A percentile compares a stretch with the other conserved stretches of the same genome.
Conservation (phyloP, 2,329 filamentous ascomycete species). For the Gnomoniopsis smithogilvyi region DNA sequence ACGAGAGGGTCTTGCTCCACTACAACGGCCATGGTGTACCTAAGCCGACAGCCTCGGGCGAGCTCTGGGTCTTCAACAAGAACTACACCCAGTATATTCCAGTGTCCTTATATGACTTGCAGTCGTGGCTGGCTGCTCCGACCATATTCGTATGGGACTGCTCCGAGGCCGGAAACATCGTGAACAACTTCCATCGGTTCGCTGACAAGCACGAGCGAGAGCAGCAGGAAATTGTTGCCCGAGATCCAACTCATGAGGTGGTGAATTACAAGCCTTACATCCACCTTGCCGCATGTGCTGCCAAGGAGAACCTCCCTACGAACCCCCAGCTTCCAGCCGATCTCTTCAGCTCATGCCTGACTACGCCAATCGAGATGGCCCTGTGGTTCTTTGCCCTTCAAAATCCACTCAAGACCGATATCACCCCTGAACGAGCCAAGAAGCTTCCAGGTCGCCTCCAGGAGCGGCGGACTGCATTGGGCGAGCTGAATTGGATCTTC, state of each 20-base stretch:
- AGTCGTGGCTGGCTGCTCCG: conserved; percentile 92
- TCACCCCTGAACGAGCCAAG: conserved; percentile 79
- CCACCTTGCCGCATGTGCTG: conserved; percentile 85
- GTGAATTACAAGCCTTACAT: conserved; percentile 70
- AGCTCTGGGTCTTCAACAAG: conserved; percentile 99
- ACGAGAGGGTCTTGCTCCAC: conserved; percentile 94
- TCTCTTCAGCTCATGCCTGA: conserved; percentile 92
- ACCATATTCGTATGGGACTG: conserved; percentile 98
- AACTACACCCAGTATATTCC: conserved; percentile 99
- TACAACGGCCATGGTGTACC: conserved; percentile 98
- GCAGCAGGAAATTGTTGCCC: conserved; percentile 70
- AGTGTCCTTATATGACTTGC: conserved; percentile 89
- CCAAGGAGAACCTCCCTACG: conserved; percentile 89
- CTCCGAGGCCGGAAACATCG: conserved; percentile 92
- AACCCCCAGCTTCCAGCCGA: conserved; percentile 92
- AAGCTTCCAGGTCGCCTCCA: conserved; percentile 89
- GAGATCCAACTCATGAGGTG: conserved; percentile 81
- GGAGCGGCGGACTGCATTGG: conserved; percentile 87
- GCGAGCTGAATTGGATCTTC: conserved; percentile 99
- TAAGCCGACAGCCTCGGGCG: conserved; percentile 89
- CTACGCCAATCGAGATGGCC: conserved; percentile 96
- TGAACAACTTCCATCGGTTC: conserved; percentile 91
- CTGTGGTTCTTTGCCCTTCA: conserved; percentile 95
- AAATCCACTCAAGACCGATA: conserved; percentile 68
- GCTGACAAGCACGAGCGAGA: conserved; percentile 93